These are phyloP conservation scores for Potentilla sterilis DNA, from an alignment of 306 rosid genomes.

Conservation along the genomic window DNA sequence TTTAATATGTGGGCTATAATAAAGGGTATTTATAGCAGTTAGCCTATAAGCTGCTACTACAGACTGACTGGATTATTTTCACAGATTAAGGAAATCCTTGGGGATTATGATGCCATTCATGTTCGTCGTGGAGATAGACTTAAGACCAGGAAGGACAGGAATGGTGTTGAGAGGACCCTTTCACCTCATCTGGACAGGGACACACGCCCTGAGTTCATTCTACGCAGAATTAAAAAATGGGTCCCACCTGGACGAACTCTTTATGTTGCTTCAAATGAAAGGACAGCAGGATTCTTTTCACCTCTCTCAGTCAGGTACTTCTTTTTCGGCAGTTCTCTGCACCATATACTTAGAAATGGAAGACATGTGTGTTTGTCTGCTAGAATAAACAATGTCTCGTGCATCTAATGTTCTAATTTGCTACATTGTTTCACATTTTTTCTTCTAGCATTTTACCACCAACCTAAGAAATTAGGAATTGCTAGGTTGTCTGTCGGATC, in stretches of 20 bases:
- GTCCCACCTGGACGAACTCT: conserved; percentile 80
- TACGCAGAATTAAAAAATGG: conserved; percentile 77
- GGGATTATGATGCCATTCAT: conserved; percentile 82
- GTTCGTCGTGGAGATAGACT: conserved; percentile 97
- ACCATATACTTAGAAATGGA: neutral
- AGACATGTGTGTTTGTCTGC: neutral
- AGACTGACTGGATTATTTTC: conserved; percentile 17
- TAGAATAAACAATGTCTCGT: conserved; percentile 3
- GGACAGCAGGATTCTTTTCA: conserved; percentile 81
- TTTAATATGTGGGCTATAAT: neutral
- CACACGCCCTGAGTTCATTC: conserved; percentile 78
- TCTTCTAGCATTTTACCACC: conserved; percentile 1
- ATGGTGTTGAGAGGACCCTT: conserved; percentile 68
- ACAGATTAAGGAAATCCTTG: conserved; percentile 57
- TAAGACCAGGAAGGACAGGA: conserved; percentile 88
- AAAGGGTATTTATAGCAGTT: neutral
- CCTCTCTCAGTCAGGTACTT: conserved; percentile 77
- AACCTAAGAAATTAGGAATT: neutral
- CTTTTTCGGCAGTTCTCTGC: conserved; percentile 16
- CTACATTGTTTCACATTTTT: neutral
- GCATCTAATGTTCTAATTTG: neutral
- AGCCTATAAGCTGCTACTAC: neutral
- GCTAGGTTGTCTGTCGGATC: neutral
- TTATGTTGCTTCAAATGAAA: conserved; percentile 92
- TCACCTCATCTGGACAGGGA: conserved; percentile 97